Percentiles rank a stretch among this genome's conserved stretches.
These are phyloP conservation scores for Debaryomyces udenii DNA, from an alignment of 1,139 yeast genomes.

Conservation along the genomic window DNA sequence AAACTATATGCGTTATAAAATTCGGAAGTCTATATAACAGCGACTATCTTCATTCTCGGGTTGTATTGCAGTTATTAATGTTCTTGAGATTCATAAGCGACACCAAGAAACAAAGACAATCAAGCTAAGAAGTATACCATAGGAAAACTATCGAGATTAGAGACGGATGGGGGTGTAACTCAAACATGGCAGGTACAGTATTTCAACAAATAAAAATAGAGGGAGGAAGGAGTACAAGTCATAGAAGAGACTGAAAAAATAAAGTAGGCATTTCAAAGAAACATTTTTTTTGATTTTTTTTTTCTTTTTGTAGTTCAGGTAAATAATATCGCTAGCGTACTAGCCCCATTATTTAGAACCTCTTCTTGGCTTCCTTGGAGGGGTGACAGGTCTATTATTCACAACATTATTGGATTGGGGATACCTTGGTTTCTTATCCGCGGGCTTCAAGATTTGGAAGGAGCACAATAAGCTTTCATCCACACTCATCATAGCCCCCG, in stretches of 20 bases:
- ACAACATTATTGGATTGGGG: slow-evolving; percentile 57
- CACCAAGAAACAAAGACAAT: slow-evolving; percentile 1
- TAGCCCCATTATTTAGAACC: slow-evolving; percentile 45
- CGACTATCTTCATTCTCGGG: slow-evolving; percentile 1
- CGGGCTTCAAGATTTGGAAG: slow-evolving; percentile 96
- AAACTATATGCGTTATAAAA: slow-evolving; percentile 12
- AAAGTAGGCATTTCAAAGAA: slow-evolving; percentile 1
- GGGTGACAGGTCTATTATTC: slow-evolving; percentile 59
- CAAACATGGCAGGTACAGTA: slow-evolving; percentile 4
- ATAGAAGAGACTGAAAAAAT: neutral
- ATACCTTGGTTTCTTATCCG: slow-evolving; percentile 80
- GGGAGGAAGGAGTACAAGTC: no score
- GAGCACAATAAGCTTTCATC: slow-evolving; percentile 95
- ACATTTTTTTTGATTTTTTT: slow-evolving; percentile 6
- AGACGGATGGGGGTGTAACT: neutral
- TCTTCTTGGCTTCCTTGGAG: slow-evolving; percentile 75
- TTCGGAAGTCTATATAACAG: slow-evolving; percentile 11
- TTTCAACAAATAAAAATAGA: slow-evolving; percentile 6
- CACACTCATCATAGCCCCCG: slow-evolving; percentile 99
- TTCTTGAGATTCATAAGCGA: slow-evolving; percentile 2
- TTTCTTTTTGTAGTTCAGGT: no score
- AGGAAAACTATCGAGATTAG: neutral
- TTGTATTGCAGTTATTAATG: slow-evolving; percentile 1
- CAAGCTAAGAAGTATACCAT: neutral
- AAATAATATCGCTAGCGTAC: no score